phyloP scores from a whole-genome alignment of 495 filamentous ascomycete genomes.

The Echria macrotheca region DNA sequence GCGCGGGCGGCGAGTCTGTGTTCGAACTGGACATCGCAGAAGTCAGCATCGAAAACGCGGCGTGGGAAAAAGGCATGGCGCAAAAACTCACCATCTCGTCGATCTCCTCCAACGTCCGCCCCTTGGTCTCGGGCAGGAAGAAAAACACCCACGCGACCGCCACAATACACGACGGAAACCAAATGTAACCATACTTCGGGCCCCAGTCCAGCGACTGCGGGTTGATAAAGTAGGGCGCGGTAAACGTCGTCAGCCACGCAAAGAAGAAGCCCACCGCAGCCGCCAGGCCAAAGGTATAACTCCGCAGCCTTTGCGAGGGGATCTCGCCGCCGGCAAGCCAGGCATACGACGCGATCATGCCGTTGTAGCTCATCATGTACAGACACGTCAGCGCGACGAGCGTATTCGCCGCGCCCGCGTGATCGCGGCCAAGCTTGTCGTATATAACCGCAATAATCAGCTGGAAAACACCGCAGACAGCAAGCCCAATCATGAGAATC shows the following conservation, averaged over 20 bases:
- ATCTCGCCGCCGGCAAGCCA: conserved; percentile 59
- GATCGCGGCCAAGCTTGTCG: conserved; percentile 40
- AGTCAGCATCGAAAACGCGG: conserved; percentile 10
- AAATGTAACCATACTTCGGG: conserved; percentile 53
- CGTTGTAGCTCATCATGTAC: conserved; percentile 55
- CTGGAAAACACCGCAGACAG: conserved; percentile 49
- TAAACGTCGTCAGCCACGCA: conserved; percentile 54
- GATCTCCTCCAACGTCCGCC: conserved; percentile 46
- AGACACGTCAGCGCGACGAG: conserved; percentile 51
- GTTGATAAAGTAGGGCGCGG: conserved; percentile 60
- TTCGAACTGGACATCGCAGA: conserved; percentile 38
- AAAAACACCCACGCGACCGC: conserved; percentile 40
- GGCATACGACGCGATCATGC: conserved; percentile 50
- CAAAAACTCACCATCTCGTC: conserved; percentile 43
- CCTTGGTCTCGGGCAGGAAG: conserved; percentile 49
- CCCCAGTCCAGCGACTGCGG: conserved; percentile 52
- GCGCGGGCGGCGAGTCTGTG: conserved; percentile 39
- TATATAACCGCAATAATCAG: conserved; percentile 52
- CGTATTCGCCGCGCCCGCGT: conserved; percentile 44
- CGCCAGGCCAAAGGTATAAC: conserved; percentile 53
- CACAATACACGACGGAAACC: conserved; percentile 33
- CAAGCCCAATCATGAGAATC: conserved; percentile 47
- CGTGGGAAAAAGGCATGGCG: not conserved
- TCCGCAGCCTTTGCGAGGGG: conserved; percentile 48
- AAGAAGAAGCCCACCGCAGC: conserved; percentile 45